phyloP scores from a whole-genome alignment of 164 flowering plant species.

The Aristolochia contorta region DNA sequence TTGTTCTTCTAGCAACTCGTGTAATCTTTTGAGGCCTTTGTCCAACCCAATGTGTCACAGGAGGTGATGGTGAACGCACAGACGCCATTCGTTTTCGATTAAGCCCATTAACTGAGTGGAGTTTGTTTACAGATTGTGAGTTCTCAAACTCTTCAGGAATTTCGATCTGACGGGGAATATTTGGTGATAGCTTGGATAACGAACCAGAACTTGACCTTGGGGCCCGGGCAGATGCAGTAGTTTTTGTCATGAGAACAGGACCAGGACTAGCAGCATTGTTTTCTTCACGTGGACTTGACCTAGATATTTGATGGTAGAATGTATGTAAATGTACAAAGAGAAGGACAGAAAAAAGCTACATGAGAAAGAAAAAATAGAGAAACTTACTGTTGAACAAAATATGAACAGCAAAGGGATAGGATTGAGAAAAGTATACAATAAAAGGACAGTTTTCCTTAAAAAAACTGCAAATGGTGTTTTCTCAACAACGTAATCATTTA shows the following conservation, averaged over 20 bases:
- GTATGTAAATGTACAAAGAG: background rate
- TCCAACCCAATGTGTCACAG: conserved; percentile 72
- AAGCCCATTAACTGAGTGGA: conserved; percentile 35
- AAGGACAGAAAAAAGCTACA: background rate
- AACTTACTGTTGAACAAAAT: background rate
- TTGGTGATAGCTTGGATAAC: conserved; percentile 46
- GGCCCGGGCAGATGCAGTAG: conserved; percentile 47
- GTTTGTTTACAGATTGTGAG: conserved; percentile 45
- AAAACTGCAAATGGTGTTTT: too few relatives aligned
- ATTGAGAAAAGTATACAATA: too few relatives aligned
- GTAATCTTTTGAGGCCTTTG: conserved; percentile 79
- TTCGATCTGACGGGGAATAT: conserved; percentile 33
- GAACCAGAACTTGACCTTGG: conserved; percentile 59
- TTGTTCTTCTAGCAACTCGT: conserved; percentile 71
- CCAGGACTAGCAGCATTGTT: conserved; percentile 52
- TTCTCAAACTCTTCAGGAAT: conserved; percentile 63
- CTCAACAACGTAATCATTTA: too few relatives aligned
- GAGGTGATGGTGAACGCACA: conserved; percentile 68
- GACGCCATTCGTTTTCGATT: conserved; percentile 63
- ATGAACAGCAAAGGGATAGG: too few relatives aligned
- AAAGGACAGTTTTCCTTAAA: too few relatives aligned
- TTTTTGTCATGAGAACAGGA: conserved; percentile 47
- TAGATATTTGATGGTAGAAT: conserved; percentile 13
- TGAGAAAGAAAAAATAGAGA: background rate
- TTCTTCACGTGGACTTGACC: conserved; percentile 52